Conservation (phyloP, 2,329 filamentous ascomycete species). For the Neospermospora avenae region DNA sequence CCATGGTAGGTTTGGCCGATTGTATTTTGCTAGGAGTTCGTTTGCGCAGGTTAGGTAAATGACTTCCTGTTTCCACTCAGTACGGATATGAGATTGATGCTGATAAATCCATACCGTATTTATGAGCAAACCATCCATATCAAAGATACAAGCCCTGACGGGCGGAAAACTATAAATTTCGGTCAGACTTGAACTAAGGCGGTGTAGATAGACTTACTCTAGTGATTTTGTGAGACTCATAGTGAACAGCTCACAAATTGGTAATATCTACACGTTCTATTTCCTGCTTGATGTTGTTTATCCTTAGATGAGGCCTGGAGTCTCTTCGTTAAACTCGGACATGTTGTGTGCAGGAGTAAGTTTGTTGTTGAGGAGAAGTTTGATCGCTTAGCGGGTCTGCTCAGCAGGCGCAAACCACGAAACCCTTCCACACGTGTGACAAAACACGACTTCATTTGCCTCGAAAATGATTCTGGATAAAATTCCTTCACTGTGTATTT, state of each 20-base stretch:
- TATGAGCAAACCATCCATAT: conserved; percentile 95
- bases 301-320: too few species aligned
- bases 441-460: neutral
- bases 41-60: conserved; percentile 84
- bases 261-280: too few species aligned
- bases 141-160: conserved; percentile 87
- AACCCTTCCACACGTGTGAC: neutral
- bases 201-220: conserved; percentile 4
- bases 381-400: neutral
- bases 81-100: too few species aligned
- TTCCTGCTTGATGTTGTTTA: too few species aligned
- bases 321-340: too few species aligned
- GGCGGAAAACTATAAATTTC: conserved; percentile 61
- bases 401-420: neutral
- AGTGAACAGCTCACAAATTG: too few species aligned
- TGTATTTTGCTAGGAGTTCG: conserved; percentile 71
- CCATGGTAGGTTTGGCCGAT: conserved; percentile 75
- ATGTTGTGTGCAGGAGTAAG: too few species aligned
- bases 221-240: conserved; percentile 5
- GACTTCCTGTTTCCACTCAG: conserved; percentile 52
- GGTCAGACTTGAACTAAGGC: neutral
- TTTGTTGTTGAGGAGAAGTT: neutral
- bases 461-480: too few species aligned
- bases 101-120: conserved; percentile 50
- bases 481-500: too few species aligned